Conservation (phyloP, 495 filamentous ascomycete species). For the Neurospora sp. region DNA sequence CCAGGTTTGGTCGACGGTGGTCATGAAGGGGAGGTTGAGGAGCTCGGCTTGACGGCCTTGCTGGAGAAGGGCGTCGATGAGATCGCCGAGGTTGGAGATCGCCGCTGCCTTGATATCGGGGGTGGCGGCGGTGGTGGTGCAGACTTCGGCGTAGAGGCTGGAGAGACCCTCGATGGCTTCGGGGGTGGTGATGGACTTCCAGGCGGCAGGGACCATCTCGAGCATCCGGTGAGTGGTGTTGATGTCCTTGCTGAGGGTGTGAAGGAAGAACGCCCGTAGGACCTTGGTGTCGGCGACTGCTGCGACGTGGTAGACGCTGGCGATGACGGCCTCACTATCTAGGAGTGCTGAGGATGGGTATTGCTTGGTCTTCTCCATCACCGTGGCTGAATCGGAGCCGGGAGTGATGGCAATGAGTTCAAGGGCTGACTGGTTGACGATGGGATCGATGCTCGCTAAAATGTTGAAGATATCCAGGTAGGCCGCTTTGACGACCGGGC, state of each 20-base stretch:
- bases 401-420: constrained; percentile 1
- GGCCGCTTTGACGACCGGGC: constrained; percentile 28
- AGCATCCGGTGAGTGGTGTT: constrained; percentile 24
- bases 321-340: constrained; percentile 9
- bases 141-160: constrained; percentile 17
- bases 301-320: constrained; percentile 11
- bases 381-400: neutral
- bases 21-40: constrained; percentile 5
- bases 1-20: constrained; percentile 20
- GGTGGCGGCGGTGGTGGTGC: constrained; percentile 5
- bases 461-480: constrained; percentile 33
- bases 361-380: neutral
- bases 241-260: constrained; percentile 8
- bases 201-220: constrained; percentile 18
- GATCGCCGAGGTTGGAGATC: constrained; percentile 23
- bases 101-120: constrained; percentile 30
- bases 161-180: constrained; percentile 10
- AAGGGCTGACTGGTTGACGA: neutral
- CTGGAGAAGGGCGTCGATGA: constrained; percentile 21
- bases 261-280: constrained; percentile 11
- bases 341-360: constrained; percentile 15
- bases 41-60: neutral
- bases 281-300: constrained; percentile 1
- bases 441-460: constrained; percentile 9
- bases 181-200: constrained; percentile 5